Evolutionary conservation across 73 alveolate genomes (phyloP).

Genomic region (Symbiodinium pilosum): DNA sequence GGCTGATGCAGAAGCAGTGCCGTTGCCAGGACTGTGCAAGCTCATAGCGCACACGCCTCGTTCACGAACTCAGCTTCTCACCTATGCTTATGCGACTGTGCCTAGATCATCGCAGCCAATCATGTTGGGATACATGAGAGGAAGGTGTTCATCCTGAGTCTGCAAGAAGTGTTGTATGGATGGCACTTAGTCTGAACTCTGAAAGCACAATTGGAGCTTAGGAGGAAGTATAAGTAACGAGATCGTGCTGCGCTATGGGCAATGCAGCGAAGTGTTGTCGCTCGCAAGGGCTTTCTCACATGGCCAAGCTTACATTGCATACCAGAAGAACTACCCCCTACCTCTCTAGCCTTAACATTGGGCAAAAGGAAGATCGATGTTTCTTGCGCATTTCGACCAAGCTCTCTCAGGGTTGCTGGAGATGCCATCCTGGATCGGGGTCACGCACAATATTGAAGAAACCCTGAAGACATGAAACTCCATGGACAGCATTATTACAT

Average conservation of each 20-base stretch:
- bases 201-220: neutral
- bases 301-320: neutral
- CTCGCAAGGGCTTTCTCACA: neutral
- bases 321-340: too few species aligned
- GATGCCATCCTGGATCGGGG: constrained; percentile 19
- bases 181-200: neutral
- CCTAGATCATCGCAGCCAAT: too few species aligned
- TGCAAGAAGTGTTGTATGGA: too few species aligned
- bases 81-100: neutral
- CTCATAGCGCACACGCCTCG: neutral
- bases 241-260: neutral
- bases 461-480: too few species aligned
- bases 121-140: too few species aligned
- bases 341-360: neutral
- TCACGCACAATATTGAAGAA: too few species aligned
- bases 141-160: too few species aligned
- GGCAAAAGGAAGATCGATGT: neutral
- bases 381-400: constrained; percentile 19
- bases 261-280: neutral
- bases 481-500: too few species aligned
- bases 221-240: neutral
- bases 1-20: constrained; percentile 1
- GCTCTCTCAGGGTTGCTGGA: constrained; percentile 9
- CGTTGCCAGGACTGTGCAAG: constrained; percentile 10
- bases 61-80: neutral